Evolutionary conservation across 768 basidiomycete species (phyloP).

Genomic region (Suillus subalutaceus): DNA sequence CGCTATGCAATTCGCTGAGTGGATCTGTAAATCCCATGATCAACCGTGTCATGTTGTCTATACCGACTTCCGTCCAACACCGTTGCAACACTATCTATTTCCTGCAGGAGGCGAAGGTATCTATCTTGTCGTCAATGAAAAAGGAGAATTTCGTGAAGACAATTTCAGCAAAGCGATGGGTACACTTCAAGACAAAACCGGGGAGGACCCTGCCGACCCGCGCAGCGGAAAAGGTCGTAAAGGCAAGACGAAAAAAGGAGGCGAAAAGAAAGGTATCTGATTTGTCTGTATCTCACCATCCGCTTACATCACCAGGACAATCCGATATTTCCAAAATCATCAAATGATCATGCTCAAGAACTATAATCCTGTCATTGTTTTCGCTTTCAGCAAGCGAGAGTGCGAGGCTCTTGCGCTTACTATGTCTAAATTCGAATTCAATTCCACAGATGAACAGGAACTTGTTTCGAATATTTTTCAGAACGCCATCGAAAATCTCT

Average conservation of each 20-base stretch:
- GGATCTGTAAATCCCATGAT: slow-evolving; percentile 96
- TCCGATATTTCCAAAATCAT: slow-evolving; percentile 98
- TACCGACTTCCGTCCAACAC: slow-evolving; percentile 98
- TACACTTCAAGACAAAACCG: slow-evolving; percentile 77
- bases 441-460: slow-evolving; percentile 88
- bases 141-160: slow-evolving; percentile 95
- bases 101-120: slow-evolving; percentile 97
- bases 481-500: slow-evolving; percentile 92
- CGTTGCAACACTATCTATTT: slow-evolving; percentile 97
- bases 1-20: slow-evolving; percentile 99
- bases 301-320: slow-evolving; percentile 50
- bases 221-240: slow-evolving; percentile 84
- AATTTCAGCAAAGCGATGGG: slow-evolving; percentile 99
- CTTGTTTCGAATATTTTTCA: slow-evolving; percentile 87
- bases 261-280: slow-evolving; percentile 77
- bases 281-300: neutral
- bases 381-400: slow-evolving; percentile 97
- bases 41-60: slow-evolving; percentile 99
- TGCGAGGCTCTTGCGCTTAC: slow-evolving; percentile 92
- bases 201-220: slow-evolving; percentile 92
- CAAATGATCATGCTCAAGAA: slow-evolving; percentile 97
- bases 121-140: slow-evolving; percentile 98
- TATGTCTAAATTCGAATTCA: slow-evolving; percentile 96
- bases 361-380: slow-evolving; percentile 97
- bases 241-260: slow-evolving; percentile 94